These are phyloP conservation scores for Podila minutissima DNA, from an alignment of 192 early-diverging fungal species.

Conservation along the genomic window DNA sequence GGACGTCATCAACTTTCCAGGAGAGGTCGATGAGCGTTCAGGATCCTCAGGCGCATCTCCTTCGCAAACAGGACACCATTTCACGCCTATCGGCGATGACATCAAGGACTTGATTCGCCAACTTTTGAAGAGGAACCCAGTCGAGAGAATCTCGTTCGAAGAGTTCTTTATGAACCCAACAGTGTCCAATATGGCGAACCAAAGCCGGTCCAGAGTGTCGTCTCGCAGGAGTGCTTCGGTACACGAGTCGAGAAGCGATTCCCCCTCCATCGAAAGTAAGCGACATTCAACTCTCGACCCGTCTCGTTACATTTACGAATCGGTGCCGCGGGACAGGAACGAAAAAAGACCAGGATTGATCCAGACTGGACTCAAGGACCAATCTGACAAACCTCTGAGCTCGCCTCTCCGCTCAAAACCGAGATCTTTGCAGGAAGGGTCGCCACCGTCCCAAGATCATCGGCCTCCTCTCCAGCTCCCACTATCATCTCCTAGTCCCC, in stretches of 20 bases:
- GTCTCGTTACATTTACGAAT: slow-evolving; percentile 17
- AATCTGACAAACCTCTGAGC: slow-evolving; percentile 7
- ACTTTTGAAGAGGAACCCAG: slow-evolving; percentile 86
- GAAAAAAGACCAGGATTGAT: slow-evolving; percentile 20
- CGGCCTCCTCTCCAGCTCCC: slow-evolving; percentile 32
- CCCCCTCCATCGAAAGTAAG: not conserved
- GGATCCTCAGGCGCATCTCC: slow-evolving; percentile 20
- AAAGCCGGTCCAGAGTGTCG: slow-evolving; percentile 20
- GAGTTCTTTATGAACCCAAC: slow-evolving; percentile 92
- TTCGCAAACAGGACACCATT: slow-evolving; percentile 16
- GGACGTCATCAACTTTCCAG: slow-evolving; percentile 90
- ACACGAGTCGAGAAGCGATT: slow-evolving; percentile 20
- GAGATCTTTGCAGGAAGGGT: slow-evolving; percentile 22
- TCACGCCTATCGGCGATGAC: slow-evolving; percentile 65
- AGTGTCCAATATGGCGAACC: slow-evolving; percentile 50
- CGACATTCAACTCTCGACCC: slow-evolving; percentile 11
- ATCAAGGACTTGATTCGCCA: slow-evolving; percentile 85
- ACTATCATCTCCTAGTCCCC: slow-evolving; percentile 25
- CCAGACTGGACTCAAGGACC: slow-evolving; percentile 5
- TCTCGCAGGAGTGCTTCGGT: slow-evolving; percentile 14
- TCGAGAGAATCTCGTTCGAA: slow-evolving; percentile 92
- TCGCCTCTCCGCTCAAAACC: slow-evolving; percentile 21
- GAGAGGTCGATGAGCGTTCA: slow-evolving; percentile 54
- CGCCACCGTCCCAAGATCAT: slow-evolving; percentile 15
- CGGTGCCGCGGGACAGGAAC: slow-evolving; percentile 11